phyloP scores from a whole-genome alignment of 768 basidiomycete species.

The Leccinum rimulosum region DNA sequence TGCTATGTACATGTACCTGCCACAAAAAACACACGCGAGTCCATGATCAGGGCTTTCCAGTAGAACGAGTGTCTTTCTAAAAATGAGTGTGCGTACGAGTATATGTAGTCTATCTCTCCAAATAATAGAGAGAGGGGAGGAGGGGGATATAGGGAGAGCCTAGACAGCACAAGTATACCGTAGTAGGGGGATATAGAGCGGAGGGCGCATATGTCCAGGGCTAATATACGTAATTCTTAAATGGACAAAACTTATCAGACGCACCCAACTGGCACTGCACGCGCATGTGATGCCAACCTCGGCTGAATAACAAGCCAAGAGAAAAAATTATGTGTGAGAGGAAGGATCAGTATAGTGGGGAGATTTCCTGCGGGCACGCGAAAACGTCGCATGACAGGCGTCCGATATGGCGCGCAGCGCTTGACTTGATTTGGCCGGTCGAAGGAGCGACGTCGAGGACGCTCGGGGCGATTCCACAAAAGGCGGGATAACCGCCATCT shows the following conservation, averaged over 20 bases:
- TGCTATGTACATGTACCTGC: not conserved
- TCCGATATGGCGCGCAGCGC: conserved; percentile 28
- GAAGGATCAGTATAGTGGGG: not conserved
- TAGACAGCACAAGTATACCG: not conserved
- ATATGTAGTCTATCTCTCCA: not conserved
- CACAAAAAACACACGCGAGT: not conserved
- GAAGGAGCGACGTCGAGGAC: conserved; percentile 6
- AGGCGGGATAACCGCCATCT: conserved; percentile 3
- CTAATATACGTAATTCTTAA: not conserved
- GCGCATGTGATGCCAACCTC: not conserved
- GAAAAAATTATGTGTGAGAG: not conserved
- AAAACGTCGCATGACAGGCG: conserved; percentile 21
- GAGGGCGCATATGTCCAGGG: not conserved
- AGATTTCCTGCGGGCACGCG: conserved; percentile 15
- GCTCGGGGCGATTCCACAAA: not conserved
- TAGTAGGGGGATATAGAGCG: not conserved
- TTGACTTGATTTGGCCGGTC: conserved; percentile 11
- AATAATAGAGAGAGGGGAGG: not conserved
- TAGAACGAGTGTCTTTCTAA: not conserved
- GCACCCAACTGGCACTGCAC: not conserved
- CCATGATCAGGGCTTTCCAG: not conserved
- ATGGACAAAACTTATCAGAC: not conserved
- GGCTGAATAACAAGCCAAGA: not conserved
- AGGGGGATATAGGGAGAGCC: not conserved
- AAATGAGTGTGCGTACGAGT: not conserved